These are phyloP conservation scores for Lepraria neglecta DNA, from an alignment of 495 filamentous ascomycete species.

Conservation along the genomic window DNA sequence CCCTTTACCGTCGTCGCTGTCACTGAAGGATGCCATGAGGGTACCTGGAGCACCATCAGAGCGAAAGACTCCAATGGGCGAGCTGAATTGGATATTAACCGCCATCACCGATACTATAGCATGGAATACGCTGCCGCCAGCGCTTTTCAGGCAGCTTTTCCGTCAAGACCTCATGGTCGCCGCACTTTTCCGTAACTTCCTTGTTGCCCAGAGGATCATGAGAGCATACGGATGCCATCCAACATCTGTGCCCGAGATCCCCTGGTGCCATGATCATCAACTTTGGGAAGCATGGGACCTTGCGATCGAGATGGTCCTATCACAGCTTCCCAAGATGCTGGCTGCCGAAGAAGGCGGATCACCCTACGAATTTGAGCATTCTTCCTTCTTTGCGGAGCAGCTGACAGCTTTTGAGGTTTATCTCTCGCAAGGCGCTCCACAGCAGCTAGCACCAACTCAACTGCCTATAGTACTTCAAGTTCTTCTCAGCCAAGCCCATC, in stretches of 20 bases:
- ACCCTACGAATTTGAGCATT: slow-evolving; percentile 89
- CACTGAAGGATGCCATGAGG: slow-evolving; percentile 68
- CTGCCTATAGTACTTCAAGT: slow-evolving; percentile 95
- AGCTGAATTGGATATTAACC: slow-evolving; percentile 99
- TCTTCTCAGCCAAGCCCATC: slow-evolving; percentile 87
- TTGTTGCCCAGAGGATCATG: slow-evolving; percentile 94
- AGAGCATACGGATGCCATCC: slow-evolving; percentile 89
- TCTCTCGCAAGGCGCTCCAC: slow-evolving; percentile 76
- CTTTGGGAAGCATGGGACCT: slow-evolving; percentile 98
- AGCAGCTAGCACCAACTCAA: slow-evolving; percentile 83
- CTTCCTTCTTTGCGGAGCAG: slow-evolving; percentile 94
- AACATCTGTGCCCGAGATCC: slow-evolving; percentile 79
- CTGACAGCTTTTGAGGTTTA: slow-evolving; percentile 97
- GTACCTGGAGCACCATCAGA: slow-evolving; percentile 83
- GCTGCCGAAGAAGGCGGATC: slow-evolving; percentile 66
- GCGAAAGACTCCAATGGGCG: slow-evolving; percentile 87
- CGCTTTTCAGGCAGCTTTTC: slow-evolving; percentile 93
- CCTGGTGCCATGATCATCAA: slow-evolving; percentile 85
- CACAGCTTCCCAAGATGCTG: slow-evolving; percentile 75
- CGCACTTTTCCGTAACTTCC: slow-evolving; percentile 90
- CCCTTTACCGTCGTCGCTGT: slow-evolving; percentile 67
- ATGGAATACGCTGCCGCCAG: slow-evolving; percentile 86
- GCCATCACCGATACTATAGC: slow-evolving; percentile 98
- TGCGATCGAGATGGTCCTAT: slow-evolving; percentile 91
- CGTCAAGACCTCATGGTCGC: slow-evolving; percentile 99